A percentile compares a stretch with the other conserved stretches of the same genome.
These are phyloP conservation scores for Xylaria hypoxylon DNA, from an alignment of 2,329 filamentous ascomycete species.

Conservation along the genomic window DNA sequence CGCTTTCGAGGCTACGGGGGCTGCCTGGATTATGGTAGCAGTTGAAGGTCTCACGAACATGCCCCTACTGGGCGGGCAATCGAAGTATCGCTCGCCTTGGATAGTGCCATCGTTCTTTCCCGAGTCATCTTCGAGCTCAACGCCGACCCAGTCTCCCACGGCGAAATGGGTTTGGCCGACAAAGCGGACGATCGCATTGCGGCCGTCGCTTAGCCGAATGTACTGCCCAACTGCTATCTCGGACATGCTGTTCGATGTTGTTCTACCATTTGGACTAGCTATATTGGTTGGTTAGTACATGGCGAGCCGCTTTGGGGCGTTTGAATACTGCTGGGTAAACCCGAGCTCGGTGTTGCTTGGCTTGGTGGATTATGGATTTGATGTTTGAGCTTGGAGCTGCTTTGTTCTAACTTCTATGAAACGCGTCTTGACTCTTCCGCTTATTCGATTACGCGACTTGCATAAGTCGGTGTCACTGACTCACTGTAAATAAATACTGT, in stretches of 20 bases:
- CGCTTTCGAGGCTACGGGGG: slow-evolving; percentile 58
- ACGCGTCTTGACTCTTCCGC: slow-evolving; percentile 38
- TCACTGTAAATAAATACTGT: slow-evolving; percentile 20
- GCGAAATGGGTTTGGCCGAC: slow-evolving; percentile 84
- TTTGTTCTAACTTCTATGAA: slow-evolving; percentile 31
- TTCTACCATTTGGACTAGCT: slow-evolving; percentile 46
- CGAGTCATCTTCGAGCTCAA: slow-evolving; percentile 83
- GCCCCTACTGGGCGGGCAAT: slow-evolving; percentile 78
- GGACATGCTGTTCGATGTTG: slow-evolving; percentile 63
- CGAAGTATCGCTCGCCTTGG: slow-evolving; percentile 87
- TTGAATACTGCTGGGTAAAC: slow-evolving; percentile 24
- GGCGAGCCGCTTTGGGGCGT: slow-evolving; percentile 28
- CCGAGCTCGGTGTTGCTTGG: slow-evolving; percentile 28
- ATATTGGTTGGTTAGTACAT: slow-evolving; percentile 41
- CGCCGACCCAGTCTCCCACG: slow-evolving; percentile 85
- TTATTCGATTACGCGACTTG: slow-evolving; percentile 43
- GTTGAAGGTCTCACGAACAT: slow-evolving; percentile 88
- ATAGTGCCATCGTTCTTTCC: slow-evolving; percentile 97
- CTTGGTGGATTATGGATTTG: slow-evolving; percentile 16
- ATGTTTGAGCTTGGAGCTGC: slow-evolving; percentile 35
- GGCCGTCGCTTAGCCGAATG: slow-evolving; percentile 82
- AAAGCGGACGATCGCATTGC: slow-evolving; percentile 82
- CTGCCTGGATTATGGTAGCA: slow-evolving; percentile 66
- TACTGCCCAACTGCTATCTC: slow-evolving; percentile 75
- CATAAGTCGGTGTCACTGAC: slow-evolving; percentile 36